Percentiles rank a stretch among this genome's conserved stretches.
Evolutionary conservation across 2,329 filamentous ascomycete species (phyloP).

Genomic region (Canariomyces notabilis): DNA sequence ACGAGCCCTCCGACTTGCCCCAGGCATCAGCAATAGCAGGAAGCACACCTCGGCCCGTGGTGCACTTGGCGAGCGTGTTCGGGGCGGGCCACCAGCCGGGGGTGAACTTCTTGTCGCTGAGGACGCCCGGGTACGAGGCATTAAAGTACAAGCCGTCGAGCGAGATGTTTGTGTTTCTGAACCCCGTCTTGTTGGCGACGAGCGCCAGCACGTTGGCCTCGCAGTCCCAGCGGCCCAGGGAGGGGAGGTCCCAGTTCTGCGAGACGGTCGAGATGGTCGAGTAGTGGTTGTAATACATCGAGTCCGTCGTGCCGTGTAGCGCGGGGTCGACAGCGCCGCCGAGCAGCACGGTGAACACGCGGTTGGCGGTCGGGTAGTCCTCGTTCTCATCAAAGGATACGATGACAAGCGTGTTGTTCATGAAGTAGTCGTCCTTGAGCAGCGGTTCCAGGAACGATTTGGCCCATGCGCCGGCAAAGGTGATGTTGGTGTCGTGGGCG

Average conservation of each 20-base stretch:
- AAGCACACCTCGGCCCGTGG: constrained; percentile 16
- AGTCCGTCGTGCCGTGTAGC: constrained; percentile 64
- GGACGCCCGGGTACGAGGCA: constrained; percentile 10
- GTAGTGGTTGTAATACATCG: constrained; percentile 69
- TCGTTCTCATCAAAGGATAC: constrained; percentile 78
- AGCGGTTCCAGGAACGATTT: constrained; percentile 65
- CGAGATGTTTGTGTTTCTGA: constrained; percentile 29
- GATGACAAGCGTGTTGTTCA: constrained; percentile 68
- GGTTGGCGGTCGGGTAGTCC: constrained; percentile 45
- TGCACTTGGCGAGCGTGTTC: constrained; percentile 15
- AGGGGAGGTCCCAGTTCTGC: constrained; percentile 65
- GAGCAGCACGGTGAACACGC: constrained; percentile 64
- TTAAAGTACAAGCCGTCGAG: constrained; percentile 14
- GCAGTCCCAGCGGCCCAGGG: constrained; percentile 66
- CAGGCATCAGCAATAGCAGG: constrained; percentile 9
- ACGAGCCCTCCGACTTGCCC: constrained; percentile 12
- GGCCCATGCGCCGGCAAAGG: constrained; percentile 63
- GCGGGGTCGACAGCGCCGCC: constrained; percentile 65
- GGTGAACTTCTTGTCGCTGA: constrained; percentile 20
- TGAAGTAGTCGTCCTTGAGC: constrained; percentile 64
- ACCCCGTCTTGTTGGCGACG: constrained; percentile 58
- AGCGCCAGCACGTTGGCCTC: constrained; percentile 64
- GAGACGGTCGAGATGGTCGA: constrained; percentile 60
- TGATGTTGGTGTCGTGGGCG: constrained; percentile 69
- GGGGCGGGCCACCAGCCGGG: constrained; percentile 26